Base-by-base conservation (phyloP, 352 stramenopile species). In the Pythium guiyangense region DNA sequence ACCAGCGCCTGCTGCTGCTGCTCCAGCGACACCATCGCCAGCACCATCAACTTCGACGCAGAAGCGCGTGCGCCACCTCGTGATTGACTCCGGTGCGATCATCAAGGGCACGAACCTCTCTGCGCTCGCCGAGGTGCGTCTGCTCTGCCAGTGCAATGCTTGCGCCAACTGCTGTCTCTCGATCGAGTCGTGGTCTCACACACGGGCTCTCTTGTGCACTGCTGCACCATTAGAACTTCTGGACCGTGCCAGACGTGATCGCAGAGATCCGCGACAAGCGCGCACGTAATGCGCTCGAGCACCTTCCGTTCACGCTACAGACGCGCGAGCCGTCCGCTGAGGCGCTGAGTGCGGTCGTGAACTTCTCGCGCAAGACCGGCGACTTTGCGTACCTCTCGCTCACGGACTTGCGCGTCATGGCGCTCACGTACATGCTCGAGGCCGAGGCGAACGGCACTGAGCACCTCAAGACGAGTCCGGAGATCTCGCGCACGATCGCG, bases 371-470 rank as follows among this genome's bases (percentile, higher is more conserved):
- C 57, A 91, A 92, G 65, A 96, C 86, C 17, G 86, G 86, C 45
- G 86, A 96, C 64, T 94, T 94, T 63, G 69, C 77, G 14, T 86
- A 81, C 66, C 72, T 96, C 14, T 94, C 84, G 59, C 81, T 92
- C 29, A 88, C 83, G 46, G 86, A 96, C 73, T 56, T 94, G 69
- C 83, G 84, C 54, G 79, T 96, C 64, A 92, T 96, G 84, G 84
- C 86, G 57, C 63, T 96, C 64, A 81, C 82, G 29, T 96, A 94
- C 64, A 89, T 92, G 74, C 61, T 96, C 25, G 86, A 96, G 55
- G 67, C 77, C 2, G 86, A 96, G 59, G 62, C 71, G 9, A 90
- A 92, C 54, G 84, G 83, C 49, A 51, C 58, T 0, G 73, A 77
- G 18, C 84, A 94, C 53, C 54, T 96, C 37, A 81, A 84, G 52